A percentile compares a stretch with the other conserved stretches of the same genome.
Conservation (phyloP, 257 asterid species). For the Eustoma russellianum region DNA sequence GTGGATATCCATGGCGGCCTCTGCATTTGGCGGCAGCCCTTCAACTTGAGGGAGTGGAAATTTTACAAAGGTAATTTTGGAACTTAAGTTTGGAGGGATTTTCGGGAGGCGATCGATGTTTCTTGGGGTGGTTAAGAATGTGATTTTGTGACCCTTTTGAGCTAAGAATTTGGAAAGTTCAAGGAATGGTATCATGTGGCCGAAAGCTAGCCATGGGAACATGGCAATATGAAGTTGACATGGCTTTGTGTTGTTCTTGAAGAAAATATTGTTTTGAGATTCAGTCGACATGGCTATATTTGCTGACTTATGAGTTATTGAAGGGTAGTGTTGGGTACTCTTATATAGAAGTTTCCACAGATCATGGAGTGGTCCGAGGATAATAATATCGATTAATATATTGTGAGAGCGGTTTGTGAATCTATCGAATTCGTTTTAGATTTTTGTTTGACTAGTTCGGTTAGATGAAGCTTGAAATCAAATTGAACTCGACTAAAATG, state of each 20-base stretch:
- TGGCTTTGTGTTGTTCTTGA: no score
- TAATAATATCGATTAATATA: no score
- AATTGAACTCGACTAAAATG: no score
- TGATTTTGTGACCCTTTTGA: conserved; percentile 24
- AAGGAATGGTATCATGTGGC: conserved; percentile 26
- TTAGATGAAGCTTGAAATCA: no score
- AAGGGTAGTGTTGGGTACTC: no score
- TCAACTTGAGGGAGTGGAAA: conserved; percentile 12
- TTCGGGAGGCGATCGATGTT: conserved; percentile 27
- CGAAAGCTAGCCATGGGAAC: conserved; percentile 32
- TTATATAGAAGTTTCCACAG: no score
- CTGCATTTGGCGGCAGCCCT: conserved; percentile 23
- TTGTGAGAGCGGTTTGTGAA: no score
- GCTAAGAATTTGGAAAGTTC: conserved; percentile 31
- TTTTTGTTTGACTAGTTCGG: no score
- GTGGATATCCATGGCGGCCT: conserved; percentile 23
- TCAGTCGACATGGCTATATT: conserved; percentile 6
- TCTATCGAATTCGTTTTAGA: no score
- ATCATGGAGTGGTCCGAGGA: no score
- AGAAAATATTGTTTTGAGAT: background rate
- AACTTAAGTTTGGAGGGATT: conserved; percentile 9
- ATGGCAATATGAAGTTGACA: conserved; percentile 22
- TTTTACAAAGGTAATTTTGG: conserved; percentile 10
- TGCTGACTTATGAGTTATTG: no score
- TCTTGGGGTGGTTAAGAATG: conserved; percentile 21